Evolutionary conservation across 768 basidiomycete species (phyloP), one percentile per base, ranked within the genome.

Genomic region (Tephrocybe sp.): DNA sequence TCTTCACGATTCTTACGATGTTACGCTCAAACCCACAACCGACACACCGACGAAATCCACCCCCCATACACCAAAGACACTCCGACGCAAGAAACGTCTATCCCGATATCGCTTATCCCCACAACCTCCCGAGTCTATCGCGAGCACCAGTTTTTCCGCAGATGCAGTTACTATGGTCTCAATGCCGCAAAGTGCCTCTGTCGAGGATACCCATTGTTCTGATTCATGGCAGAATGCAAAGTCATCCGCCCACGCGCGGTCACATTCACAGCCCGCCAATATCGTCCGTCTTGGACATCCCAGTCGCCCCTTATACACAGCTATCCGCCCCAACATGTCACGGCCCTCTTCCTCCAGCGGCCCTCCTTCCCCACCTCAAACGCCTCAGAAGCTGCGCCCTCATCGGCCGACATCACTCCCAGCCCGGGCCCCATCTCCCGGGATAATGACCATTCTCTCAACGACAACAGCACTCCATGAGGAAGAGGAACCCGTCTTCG

Each of bases 301-400:
- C 10, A 74, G 64, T 45, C 69, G 81, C 17, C 81, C 80, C 11
- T 80, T 79, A 57, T 83, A 82, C 61, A 71, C 74, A 20, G 80
- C 74, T 43, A 83, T 83, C 44, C 78, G 80, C 28, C 37, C 60
- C 56, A 50, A 53, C 45, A 56, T 53, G 60, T 52, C 46, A 36
- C 54, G 48, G 20, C 59, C 36, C 48, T 50, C 50, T 37, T 50
- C 51, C 11, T 33, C 42, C 21, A 45, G 24, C 14, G 39, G 36
- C 33, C 33, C 49, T 50, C 33, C 59, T n/a, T 23, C 53, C 33
- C 32, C 51, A 12, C 28, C 39, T 14, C 12, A n/a, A n/a, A 12
- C 9, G 4, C 24, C 23, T 24, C 28, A 38, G 21, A 33, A 26
- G 24, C n/a, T 34, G 3, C 42, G 33, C 24, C 37, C 37, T 15